Percentiles rank a stretch among this genome's conserved stretches.
Conservation (phyloP, 116 monocot species). For the Cymodocea nodosa region DNA sequence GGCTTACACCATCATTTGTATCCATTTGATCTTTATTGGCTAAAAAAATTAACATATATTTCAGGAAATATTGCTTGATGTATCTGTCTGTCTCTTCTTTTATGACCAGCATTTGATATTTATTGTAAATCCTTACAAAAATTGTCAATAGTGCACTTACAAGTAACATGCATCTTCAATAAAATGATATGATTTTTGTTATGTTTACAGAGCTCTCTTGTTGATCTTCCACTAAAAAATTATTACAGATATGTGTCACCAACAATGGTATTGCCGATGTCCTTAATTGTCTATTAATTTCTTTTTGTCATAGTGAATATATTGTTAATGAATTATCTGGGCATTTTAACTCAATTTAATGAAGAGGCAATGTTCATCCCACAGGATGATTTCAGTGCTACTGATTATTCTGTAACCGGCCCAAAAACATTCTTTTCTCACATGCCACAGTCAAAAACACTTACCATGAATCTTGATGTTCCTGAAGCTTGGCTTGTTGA, state of each 20-base stretch:
- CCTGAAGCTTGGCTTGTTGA: conserved; percentile 99
- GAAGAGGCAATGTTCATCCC: conserved; percentile 1
- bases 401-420: conserved; percentile 62
- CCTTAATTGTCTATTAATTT: neutral
- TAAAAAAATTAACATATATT: neutral
- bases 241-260: conserved; percentile 94
- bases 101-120: neutral
- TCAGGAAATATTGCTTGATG: neutral
- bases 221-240: conserved; percentile 89
- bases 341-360: no score
- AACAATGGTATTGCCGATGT: conserved; percentile 29
- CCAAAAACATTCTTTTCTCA: conserved; percentile 90
- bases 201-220: conserved; percentile 90
- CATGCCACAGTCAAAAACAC: conserved; percentile 89
- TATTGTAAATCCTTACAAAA: no score
- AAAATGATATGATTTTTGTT: conserved; percentile 7
- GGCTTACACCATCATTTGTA: neutral
- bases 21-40: neutral
- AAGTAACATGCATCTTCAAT: neutral
- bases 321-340: no score
- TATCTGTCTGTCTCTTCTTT: neutral
- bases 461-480: conserved; percentile 99
- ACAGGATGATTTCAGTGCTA: conserved; percentile 83
- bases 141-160: neutral
- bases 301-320: neutral